Percentiles rank a stretch among this genome's conserved stretches.
Conservation (phyloP, 768 basidiomycete species). For the Mycena leptocephala region DNA sequence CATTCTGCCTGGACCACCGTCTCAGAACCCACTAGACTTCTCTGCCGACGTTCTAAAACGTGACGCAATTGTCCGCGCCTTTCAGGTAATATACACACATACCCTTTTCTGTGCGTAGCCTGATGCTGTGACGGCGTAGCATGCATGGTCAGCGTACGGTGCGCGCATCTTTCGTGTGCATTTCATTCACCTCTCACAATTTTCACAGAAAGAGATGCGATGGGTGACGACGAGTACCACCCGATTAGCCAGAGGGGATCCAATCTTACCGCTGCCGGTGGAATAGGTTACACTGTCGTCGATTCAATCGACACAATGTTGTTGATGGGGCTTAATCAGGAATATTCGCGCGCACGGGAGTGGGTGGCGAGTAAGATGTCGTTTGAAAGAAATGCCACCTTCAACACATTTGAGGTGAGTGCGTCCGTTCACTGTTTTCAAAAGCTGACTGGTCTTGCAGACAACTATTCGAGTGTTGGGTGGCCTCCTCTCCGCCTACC, state of each 20-base stretch:
- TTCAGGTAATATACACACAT: slow-evolving; percentile 68
- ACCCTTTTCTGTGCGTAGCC: not conserved
- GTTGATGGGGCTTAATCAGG: slow-evolving; percentile 86
- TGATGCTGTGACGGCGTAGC: slow-evolving; percentile 58
- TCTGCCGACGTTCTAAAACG: slow-evolving; percentile 74
- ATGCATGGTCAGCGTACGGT: slow-evolving; percentile 93
- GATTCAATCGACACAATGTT: slow-evolving; percentile 93
- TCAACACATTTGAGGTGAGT: slow-evolving; percentile 93
- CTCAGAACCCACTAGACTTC: slow-evolving; percentile 32
- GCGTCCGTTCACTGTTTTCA: not conserved
- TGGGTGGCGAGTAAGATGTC: slow-evolving; percentile 83
- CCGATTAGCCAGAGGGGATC: slow-evolving; percentile 83
- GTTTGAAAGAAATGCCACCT: slow-evolving; percentile 85
- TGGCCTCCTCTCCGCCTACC: slow-evolving; percentile 89
- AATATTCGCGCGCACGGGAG: slow-evolving; percentile 81
- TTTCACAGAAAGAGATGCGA: slow-evolving; percentile 85
- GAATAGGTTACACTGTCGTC: slow-evolving; percentile 91
- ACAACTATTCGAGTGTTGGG: slow-evolving; percentile 95
- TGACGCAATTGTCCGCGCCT: slow-evolving; percentile 83
- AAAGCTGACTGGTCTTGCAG: slow-evolving; percentile 54
- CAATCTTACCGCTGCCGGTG: slow-evolving; percentile 85
- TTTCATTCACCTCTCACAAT: slow-evolving; percentile 15
- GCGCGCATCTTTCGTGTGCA: slow-evolving; percentile 35
- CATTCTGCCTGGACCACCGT: not conserved
- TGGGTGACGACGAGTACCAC: slow-evolving; percentile 95